Evolutionary conservation across 139 green algal species (phyloP), one percentile per base, ranked within the genome.

Genomic region (Chlorella sp.): DNA sequence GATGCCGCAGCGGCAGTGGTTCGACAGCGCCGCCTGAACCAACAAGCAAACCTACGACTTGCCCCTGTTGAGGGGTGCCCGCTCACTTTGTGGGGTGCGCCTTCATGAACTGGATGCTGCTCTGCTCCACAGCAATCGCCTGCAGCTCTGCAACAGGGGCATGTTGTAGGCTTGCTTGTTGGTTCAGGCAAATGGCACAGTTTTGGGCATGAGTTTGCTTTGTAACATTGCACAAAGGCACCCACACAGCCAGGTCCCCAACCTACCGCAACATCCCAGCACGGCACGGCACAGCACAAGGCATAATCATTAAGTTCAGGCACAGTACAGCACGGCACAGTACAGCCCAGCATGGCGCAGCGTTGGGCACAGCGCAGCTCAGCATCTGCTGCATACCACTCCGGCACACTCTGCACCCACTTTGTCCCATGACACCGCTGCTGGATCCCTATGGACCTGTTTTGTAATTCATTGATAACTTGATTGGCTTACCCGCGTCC

Each of bases 41-140:
- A n/a, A n/a, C n/a, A n/a, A n/a, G n/a, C n/a, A n/a, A n/a, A n/a
- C n/a, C n/a, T n/a, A n/a, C n/a, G n/a, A n/a, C n/a, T n/a, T n/a
- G n/a, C n/a, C n/a, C n/a, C n/a, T n/a, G n/a, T n/a, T n/a, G n/a
- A n/a, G n/a, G n/a, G n/a, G n/a, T n/a, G n/a, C 24, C 3, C 71
- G 2, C 79, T 37, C 42, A 88, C 75, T 94, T 93, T 11, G 60
- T 83, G 2, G 81, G 57, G 61, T 86, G 68, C 36, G 73, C 42
- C 79, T 86, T 92, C 91, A 94, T 94, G 79, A 81, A 86, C 32
- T 89, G 75, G n/a, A 93, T 93, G 86, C 34, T 87, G 22, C 40
- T 60, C 53, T 93, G 90, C 85, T 93, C 61, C 37, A 92, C 78
- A 4, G 90, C 88, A 28, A 95, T 57, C 21, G 81, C 75, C 22